Evolutionary conservation across 345 rosid species (phyloP), one percentile per base, ranked within the genome.

Genomic region (Corymbia maculata): DNA sequence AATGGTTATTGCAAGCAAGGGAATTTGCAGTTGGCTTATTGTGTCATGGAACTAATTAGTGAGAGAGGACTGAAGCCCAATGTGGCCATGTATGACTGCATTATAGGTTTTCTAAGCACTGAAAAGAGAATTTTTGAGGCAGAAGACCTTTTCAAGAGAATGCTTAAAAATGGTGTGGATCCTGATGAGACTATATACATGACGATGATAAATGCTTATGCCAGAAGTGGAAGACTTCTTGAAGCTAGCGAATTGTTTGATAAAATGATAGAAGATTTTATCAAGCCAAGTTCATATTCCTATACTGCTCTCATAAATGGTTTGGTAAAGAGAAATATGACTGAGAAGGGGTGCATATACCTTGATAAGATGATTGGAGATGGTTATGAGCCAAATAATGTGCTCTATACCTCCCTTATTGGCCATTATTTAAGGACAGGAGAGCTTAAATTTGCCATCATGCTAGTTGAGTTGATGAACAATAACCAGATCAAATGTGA

Each of bases 141-240:
- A 0, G 93, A 93, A 94, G 90, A 92, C 85, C 87, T 89, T 86
- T 95, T 95, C 88, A 88, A 82, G 68, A 93, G 91, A 92, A 96
- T 96, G 97, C 91, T 92, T 53, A 92, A 92, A 88, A 88, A 92
- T 26, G 95, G 97, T 86, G 90, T 94, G 85, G 93, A 94, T 89
- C 96, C 95, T 50, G 96, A 95, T 91, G 97, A 93, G 90, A 88
- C 90, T 88, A 79, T 92, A 79, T 96, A 93, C 91, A 89, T 88
- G 93, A 93, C 94, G 45, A 93, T 96, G 98, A 94, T 95, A 88
- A 94, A 93, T 92, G 95, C 92, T 52, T 96, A 94, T 87, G 91
- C 89, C 11, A 92, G 88, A 89, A 91, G 88, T 52, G 91, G 92
- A 86, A 91, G 92, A 89, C 89, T 91, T 47, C 8, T 47, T 19